Base-by-base conservation (phyloP, 164 flowering plant genomes). In the Annona cherimola region DNA sequence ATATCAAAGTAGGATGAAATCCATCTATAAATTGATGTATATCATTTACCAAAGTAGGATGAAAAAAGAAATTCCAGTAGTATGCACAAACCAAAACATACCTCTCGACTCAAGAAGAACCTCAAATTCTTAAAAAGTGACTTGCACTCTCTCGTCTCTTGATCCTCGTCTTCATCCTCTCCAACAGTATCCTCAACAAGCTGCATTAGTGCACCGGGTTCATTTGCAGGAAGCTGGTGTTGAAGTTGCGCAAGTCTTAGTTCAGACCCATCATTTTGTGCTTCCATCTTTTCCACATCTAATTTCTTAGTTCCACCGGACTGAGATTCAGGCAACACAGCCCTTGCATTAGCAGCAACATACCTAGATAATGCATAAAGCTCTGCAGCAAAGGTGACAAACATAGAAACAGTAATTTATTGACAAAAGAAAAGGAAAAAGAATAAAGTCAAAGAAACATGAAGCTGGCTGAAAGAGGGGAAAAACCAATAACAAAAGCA, bases 21-120 rank as follows among this genome's bases (percentile, higher is more conserved):
- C 57, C 50, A 4, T 16, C 9, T 16, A 50, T 7, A 50, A 50
- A 50, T 16, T 50, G 57, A 50, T 50, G 14, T 16, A 50, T 8
- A 16, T 50, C 57, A 6, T 26, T 26, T 26, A 26, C 35, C 35
- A 26, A 26, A 26, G 35, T 26, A 50, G 9, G 2, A 50, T 50
- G 57, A 11, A 50, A 50, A 50, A 7, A 16, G 14, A 50, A 11
- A 50, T 50, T 50, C 9, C 14, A 50, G 16, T 9, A 41, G 67
- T 64, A 64, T 39, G 4, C 41, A 64, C 42, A 40, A 42, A 64
- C 67, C 39, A 11, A 12, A 8, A 60, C 81, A 43, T 68, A 90
- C 99, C 99, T 93, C 99, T 16, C 97, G 94, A 72, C 93, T 84
- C 82, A 95, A 80, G 82, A 90, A 95, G 83, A 95, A 84, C 60